Evolutionary conservation across 2,329 filamentous ascomycete genomes (phyloP), one percentile per base, ranked within the genome.

Genomic region (Rosellinia necatrix): DNA sequence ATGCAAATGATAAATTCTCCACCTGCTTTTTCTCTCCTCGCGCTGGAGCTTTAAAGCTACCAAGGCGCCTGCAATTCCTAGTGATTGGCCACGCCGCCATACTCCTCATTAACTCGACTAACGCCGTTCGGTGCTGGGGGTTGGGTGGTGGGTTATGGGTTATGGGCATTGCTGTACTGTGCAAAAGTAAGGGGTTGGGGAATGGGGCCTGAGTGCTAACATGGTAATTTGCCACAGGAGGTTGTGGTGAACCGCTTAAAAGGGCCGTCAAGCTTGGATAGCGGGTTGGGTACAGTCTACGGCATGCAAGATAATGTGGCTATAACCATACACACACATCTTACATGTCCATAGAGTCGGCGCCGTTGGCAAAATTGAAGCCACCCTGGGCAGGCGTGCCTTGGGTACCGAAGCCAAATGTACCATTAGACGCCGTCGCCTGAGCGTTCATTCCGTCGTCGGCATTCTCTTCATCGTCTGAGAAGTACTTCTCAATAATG

Each of bases 401-500:
- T 27, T 61, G 54, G 9, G 60, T 90, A 73, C 90, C 90, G 73
- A 97, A 97, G 84, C 90, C 96, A 84, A 97, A 97, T 71, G 75
- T 74, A 49, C 76, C 78, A 71, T 83, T 86, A 68, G 87, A 79
- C 68, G 88, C 85, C 22, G 88, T 85, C 22, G 79, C 74, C 71
- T 91, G 88, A 59, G 90, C 85, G 59, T 84, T 88, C 75, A 91
- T 84, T 38, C 78, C 79, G 69, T 96, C 91, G 60, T 92, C 90
- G 66, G 92, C 92, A 68, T 92, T 92, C 72, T 96, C 94, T 53
- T 97, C 94, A 66, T 99, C 94, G 70, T 99, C 94, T 0, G 92
- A 97, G 81, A 99, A 99, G 84, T 99, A 99, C 81, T 97, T 97
- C 83, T 99, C 94, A 66, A 99, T 99, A 77, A 99, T 99, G 84